phyloP scores from a whole-genome alignment of 371 early-diverging fungal species.

The Actinomortierella ambigua region DNA sequence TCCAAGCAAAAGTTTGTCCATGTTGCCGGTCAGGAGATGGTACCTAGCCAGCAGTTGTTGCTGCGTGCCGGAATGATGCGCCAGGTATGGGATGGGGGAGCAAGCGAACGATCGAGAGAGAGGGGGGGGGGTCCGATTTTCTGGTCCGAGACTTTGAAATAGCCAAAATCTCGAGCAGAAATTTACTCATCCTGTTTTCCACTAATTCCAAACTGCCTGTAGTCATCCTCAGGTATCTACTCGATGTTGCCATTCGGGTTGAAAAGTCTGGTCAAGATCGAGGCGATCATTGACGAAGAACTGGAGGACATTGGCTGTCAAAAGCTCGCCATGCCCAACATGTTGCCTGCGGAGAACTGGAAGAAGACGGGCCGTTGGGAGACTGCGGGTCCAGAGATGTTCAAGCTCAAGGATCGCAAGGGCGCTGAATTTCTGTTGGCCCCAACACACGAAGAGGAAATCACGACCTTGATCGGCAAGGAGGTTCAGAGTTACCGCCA shows the following conservation, averaged over 20 bases:
- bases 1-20: slow-evolving; percentile 45
- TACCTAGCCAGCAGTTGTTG: slow-evolving; percentile 42
- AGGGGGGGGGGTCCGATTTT: no score
- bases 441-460: slow-evolving; percentile 95
- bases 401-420: slow-evolving; percentile 82
- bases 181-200: background rate
- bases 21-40: slow-evolving; percentile 43
- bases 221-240: slow-evolving; percentile 85
- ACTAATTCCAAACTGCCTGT: background rate
- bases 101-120: no score
- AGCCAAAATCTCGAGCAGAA: no score
- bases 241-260: slow-evolving; percentile 81
- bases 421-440: slow-evolving; percentile 73
- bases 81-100: slow-evolving; percentile 18
- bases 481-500: slow-evolving; percentile 73
- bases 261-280: slow-evolving; percentile 74
- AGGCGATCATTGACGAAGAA: slow-evolving; percentile 79
- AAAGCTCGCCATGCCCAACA: slow-evolving; percentile 73
- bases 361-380: slow-evolving; percentile 82
- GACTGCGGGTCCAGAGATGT: slow-evolving; percentile 75
- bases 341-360: slow-evolving; percentile 76
- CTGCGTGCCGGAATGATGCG: slow-evolving; percentile 47
- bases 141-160: no score
- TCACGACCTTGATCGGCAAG: slow-evolving; percentile 74
- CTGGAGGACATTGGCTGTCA: slow-evolving; percentile 78